Percentiles rank a stretch among this genome's conserved stretches.
These are phyloP conservation scores for Fusarium dimerum DNA, from an alignment of 2,329 filamentous ascomycete genomes.

Conservation along the genomic window DNA sequence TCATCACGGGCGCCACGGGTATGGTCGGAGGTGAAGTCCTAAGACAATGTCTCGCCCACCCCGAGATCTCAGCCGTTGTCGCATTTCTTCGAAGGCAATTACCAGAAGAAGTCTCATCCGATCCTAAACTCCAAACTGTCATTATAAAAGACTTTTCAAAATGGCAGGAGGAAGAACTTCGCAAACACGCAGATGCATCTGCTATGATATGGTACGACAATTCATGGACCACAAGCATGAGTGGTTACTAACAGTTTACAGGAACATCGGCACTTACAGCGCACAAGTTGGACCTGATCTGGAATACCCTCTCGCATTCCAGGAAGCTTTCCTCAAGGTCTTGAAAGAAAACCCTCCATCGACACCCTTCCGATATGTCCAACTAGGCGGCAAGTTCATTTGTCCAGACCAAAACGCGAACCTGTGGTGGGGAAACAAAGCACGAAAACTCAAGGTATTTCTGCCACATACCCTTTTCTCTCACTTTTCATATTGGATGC, in stretches of 20 bases:
- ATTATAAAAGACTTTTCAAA: conserved; percentile 20
- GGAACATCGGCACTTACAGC: not conserved
- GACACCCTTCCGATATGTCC: not conserved
- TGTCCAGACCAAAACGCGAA: not conserved
- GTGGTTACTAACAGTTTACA: not conserved
- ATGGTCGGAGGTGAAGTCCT: conserved; percentile 36
- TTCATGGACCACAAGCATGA: too few species aligned
- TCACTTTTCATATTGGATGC: too few species aligned
- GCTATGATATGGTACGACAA: conserved; percentile 25
- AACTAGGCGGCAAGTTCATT: not conserved
- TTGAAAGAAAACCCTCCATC: not conserved
- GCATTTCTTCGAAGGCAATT: conserved; percentile 34
- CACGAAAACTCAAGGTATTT: not conserved
- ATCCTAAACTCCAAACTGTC: conserved; percentile 16
- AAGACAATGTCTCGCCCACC: conserved; percentile 34
- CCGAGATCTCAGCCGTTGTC: conserved; percentile 30
- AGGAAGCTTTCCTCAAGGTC: not conserved
- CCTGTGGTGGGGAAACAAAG: not conserved
- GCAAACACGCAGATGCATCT: conserved; percentile 16
- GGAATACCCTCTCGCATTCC: not conserved
- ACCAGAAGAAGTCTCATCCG: conserved; percentile 11
- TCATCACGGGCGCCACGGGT: conserved; percentile 37
- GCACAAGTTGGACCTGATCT: not conserved
- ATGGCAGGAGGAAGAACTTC: conserved; percentile 16
- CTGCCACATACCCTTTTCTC: not conserved